phyloP scores from a whole-genome alignment of 495 filamentous ascomycete genomes.

The Chaetomidium leptoderma region DNA sequence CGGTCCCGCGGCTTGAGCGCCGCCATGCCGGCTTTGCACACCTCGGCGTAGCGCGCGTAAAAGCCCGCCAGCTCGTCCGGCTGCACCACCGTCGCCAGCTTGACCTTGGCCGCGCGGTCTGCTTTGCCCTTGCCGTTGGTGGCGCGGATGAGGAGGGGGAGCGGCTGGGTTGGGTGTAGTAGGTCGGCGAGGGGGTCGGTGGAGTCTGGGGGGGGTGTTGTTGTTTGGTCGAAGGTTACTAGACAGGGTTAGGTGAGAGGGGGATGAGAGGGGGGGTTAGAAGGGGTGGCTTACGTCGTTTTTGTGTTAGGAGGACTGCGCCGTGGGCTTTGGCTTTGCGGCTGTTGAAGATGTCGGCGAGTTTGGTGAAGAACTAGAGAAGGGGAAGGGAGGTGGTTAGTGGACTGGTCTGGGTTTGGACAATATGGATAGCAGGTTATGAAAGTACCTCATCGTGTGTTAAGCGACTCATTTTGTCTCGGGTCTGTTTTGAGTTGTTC shows the following conservation, averaged over 20 bases:
- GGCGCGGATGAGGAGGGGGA: conserved; percentile 77
- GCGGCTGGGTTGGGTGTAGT: conserved; percentile 48
- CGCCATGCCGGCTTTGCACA: conserved; percentile 81
- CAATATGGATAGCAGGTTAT: neutral
- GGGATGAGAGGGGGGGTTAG: conserved; percentile 13
- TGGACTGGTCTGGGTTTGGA: conserved; percentile 9
- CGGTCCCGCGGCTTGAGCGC: conserved; percentile 88
- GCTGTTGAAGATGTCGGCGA: conserved; percentile 67
- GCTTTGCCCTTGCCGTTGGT: conserved; percentile 66
- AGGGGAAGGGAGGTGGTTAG: conserved; percentile 14
- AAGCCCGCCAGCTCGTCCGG: conserved; percentile 73
- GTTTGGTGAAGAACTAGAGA: conserved; percentile 78
- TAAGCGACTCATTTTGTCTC: conserved; percentile 43
- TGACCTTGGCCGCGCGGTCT: conserved; percentile 57
- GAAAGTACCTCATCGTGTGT: conserved; percentile 67
- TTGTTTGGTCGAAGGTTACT: conserved; percentile 9
- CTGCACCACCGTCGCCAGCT: conserved; percentile 78
- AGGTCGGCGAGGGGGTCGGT: conserved; percentile 50
- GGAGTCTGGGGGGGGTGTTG: conserved; percentile 9
- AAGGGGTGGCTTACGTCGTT: conserved; percentile 53
- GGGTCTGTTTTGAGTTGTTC: neutral
- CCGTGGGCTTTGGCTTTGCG: conserved; percentile 67
- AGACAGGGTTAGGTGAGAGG: conserved; percentile 6
- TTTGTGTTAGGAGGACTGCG: conserved; percentile 81
- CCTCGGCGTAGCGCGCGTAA: conserved; percentile 82